phyloP scores from a whole-genome alignment of 1,139 yeast genomes.

The Pichia sp. region DNA sequence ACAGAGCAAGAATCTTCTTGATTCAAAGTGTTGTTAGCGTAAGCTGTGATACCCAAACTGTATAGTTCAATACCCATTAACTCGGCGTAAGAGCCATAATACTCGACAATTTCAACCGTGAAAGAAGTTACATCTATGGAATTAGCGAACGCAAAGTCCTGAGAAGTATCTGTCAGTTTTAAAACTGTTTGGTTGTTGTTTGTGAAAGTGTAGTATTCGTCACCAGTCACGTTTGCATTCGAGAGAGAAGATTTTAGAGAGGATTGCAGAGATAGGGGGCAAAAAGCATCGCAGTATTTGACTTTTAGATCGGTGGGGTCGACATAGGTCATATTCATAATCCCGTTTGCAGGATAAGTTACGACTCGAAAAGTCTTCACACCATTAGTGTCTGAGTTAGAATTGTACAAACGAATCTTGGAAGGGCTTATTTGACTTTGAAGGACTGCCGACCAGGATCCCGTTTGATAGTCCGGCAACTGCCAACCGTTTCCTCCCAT shows the following conservation, averaged over 20 bases:
- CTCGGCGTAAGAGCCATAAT: conserved; percentile 67
- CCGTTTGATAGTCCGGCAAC: conserved; percentile 47
- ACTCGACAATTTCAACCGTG: conserved; percentile 62
- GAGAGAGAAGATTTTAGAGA: conserved; percentile 30
- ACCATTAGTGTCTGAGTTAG: conserved; percentile 47
- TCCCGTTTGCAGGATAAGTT: conserved; percentile 78
- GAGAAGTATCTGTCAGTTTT: conserved; percentile 40
- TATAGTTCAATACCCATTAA: conserved; percentile 71
- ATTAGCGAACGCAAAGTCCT: conserved; percentile 80
- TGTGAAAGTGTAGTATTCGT: conserved; percentile 18
- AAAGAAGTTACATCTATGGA: conserved; percentile 57
- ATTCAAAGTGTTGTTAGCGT: conserved; percentile 73
- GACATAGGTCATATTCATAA: conserved; percentile 83
- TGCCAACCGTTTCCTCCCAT: conserved; percentile 48
- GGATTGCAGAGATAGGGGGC: conserved; percentile 53
- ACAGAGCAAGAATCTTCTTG: conserved; percentile 50
- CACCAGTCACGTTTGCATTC: conserved; percentile 2
- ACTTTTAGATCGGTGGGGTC: conserved; percentile 63
- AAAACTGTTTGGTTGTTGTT: conserved; percentile 19
- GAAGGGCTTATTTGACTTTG: conserved; percentile 64
- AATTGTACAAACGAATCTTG: conserved; percentile 67
- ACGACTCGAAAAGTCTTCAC: conserved; percentile 66
- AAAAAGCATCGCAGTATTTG: conserved; percentile 76
- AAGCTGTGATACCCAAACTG: conserved; percentile 58
- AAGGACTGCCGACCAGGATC: conserved; percentile 64